Evolutionary conservation across 495 filamentous ascomycete species (phyloP).

Genomic region (Aspergillus conjunctus): DNA sequence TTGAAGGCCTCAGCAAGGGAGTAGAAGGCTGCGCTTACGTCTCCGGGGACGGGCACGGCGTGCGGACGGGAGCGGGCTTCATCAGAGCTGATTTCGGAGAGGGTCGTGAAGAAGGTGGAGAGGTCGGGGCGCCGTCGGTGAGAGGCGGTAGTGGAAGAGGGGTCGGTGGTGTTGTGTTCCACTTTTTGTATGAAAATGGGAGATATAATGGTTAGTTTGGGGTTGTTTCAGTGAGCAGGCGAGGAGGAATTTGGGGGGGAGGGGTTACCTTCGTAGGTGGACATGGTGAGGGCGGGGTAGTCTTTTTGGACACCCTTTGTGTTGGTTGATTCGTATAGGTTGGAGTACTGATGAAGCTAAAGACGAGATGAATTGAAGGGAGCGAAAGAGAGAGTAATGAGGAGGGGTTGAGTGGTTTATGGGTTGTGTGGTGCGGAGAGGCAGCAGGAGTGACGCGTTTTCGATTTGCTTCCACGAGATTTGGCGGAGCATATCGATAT

Average conservation of each 20-base stretch:
- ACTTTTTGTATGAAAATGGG: slow-evolving; percentile 48
- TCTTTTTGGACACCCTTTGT: too few species aligned
- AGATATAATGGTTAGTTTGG: slow-evolving; percentile 4
- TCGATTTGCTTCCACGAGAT: slow-evolving; percentile 1
- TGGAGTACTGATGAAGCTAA: neutral
- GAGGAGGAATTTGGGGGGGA: slow-evolving; percentile 1
- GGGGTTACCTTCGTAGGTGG: slow-evolving; percentile 57
- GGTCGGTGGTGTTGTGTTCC: slow-evolving; percentile 72
- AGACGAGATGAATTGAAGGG: neutral
- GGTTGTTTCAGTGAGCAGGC: slow-evolving; percentile 7
- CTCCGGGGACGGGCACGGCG: slow-evolving; percentile 70
- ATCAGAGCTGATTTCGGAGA: slow-evolving; percentile 62
- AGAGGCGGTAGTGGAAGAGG: slow-evolving; percentile 28
- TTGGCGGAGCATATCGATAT: slow-evolving; percentile 1
- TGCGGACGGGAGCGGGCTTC: slow-evolving; percentile 51
- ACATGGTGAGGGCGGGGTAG: slow-evolving; percentile 41
- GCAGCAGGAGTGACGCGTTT: slow-evolving; percentile 14
- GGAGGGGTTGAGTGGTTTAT: neutral
- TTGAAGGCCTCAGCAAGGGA: slow-evolving; percentile 61
- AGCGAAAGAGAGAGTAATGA: neutral
- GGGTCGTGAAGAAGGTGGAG: slow-evolving; percentile 81
- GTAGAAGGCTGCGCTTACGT: slow-evolving; percentile 66
- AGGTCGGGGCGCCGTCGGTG: slow-evolving; percentile 74
- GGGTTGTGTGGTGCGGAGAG: slow-evolving; percentile 6
- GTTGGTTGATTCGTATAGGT: neutral